Conservation (phyloP, 306 rosid genomes). For the Ormosia emarginata region DNA sequence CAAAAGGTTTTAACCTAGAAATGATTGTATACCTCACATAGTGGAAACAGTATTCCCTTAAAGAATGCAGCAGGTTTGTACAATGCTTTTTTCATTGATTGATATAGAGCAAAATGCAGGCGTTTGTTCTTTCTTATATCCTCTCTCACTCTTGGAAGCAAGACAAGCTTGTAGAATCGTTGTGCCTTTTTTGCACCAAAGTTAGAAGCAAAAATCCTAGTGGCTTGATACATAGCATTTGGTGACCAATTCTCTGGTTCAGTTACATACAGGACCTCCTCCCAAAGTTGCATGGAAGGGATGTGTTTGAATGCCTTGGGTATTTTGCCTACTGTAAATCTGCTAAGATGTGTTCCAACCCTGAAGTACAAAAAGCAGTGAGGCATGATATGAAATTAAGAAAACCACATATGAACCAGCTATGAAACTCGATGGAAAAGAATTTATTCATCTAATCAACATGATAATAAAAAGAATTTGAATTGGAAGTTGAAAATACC, state of each 20-base stretch:
- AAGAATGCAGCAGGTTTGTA: conserved; percentile 92
- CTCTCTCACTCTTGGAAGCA: conserved; percentile 86
- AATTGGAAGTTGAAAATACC: conserved; percentile 40
- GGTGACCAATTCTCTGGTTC: conserved; percentile 98
- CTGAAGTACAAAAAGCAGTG: conserved; percentile 35
- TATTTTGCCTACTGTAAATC: conserved; percentile 64
- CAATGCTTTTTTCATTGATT: conserved; percentile 75
- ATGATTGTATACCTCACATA: conserved; percentile 69
- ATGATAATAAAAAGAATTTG: neutral
- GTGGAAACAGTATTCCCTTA: conserved; percentile 80
- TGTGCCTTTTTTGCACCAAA: conserved; percentile 69
- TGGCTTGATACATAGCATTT: conserved; percentile 81
- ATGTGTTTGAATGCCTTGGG: conserved; percentile 82
- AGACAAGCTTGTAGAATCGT: conserved; percentile 76
- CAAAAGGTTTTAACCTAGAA: neutral
- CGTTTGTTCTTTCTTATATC: conserved; percentile 75
- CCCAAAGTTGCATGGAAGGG: conserved; percentile 73
- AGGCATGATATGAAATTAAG: neutral
- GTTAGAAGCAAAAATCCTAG: conserved; percentile 82
- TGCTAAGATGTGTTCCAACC: conserved; percentile 64
- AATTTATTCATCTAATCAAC: neutral
- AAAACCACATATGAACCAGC: neutral
- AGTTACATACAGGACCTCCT: conserved; percentile 71
- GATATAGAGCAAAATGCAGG: conserved; percentile 86
- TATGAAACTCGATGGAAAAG: neutral